phyloP scores from a whole-genome alignment of 257 asterid genomes.

The Solanum virginianum region DNA sequence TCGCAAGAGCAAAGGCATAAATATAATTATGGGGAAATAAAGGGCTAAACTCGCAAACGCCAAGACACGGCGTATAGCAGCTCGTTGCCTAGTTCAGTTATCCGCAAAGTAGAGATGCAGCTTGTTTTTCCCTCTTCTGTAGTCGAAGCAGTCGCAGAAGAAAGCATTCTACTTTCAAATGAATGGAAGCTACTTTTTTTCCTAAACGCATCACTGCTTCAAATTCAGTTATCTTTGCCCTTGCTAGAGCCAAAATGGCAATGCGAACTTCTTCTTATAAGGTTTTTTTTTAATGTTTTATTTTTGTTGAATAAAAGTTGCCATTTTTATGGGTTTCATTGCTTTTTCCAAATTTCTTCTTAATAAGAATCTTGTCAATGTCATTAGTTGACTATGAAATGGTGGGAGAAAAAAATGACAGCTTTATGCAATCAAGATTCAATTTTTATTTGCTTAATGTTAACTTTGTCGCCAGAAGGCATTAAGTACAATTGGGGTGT shows the following conservation, averaged over 20 bases:
- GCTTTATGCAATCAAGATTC: too few relatives aligned
- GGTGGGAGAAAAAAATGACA: background rate
- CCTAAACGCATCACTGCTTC: constrained; percentile 14
- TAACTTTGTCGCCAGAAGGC: background rate
- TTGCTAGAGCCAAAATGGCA: constrained; percentile 41
- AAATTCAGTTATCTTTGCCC: constrained; percentile 10
- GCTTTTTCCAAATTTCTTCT: background rate
- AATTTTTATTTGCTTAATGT: background rate
- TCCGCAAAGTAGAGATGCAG: constrained; percentile 3
- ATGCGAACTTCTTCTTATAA: constrained; percentile 47
- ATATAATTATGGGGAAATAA: background rate
- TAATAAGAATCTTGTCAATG: background rate
- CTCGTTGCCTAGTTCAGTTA: background rate
- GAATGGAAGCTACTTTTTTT: constrained; percentile 23
- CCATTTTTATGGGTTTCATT: background rate
- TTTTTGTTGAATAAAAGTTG: background rate
- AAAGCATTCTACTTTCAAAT: background rate
- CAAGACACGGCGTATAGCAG: background rate
- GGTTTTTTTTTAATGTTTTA: constrained; percentile 20
- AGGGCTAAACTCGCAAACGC: background rate
- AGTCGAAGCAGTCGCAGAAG: background rate
- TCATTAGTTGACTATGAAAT: background rate
- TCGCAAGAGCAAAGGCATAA: background rate
- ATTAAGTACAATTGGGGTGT: background rate
- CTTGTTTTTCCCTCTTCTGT: background rate